A percentile compares a stretch with the other conserved stretches of the same genome.
These are phyloP conservation scores for Rhipidocladum racemiflorum DNA, from an alignment of 176 grass and related monocot species.

Conservation along the genomic window DNA sequence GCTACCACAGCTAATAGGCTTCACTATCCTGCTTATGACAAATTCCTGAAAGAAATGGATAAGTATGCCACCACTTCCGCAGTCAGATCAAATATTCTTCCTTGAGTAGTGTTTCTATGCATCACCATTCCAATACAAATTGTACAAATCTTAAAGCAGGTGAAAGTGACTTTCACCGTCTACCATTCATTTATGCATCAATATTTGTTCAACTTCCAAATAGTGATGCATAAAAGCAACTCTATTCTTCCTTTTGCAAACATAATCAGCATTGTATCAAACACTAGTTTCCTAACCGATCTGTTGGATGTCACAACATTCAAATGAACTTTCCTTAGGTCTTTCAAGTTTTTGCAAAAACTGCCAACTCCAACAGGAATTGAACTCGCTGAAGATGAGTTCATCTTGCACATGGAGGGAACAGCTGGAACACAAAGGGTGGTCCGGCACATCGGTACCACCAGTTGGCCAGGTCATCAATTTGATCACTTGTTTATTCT, in stretches of 20 bases:
- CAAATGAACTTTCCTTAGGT: conserved; percentile 30
- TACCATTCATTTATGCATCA: too few species aligned
- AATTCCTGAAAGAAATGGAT: conserved; percentile 89
- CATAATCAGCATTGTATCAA: not conserved
- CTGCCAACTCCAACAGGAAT: conserved; percentile 57
- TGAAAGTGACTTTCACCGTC: too few species aligned
- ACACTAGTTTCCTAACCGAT: not conserved
- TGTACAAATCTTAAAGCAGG: too few species aligned
- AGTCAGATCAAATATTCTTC: not conserved
- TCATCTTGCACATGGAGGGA: conserved; percentile 78
- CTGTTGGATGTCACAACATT: not conserved
- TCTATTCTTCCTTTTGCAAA: not conserved
- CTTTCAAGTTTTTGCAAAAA: conserved; percentile 53
- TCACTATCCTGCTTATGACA: conserved; percentile 91
- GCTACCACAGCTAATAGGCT: conserved; percentile 62
- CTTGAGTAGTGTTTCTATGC: too few species aligned
- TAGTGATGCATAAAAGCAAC: too few species aligned
- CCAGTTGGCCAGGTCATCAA: conserved; percentile 73
- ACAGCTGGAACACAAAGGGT: conserved; percentile 70
- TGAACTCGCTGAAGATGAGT: conserved; percentile 75
- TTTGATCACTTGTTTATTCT: conserved; percentile 7
- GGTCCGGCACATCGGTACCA: conserved; percentile 66
- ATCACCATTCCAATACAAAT: too few species aligned
- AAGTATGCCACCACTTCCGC: conserved; percentile 44
- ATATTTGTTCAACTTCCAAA: too few species aligned